Conservation (phyloP, 73 alveolate genomes). For the Blepharisma japonicum region DNA sequence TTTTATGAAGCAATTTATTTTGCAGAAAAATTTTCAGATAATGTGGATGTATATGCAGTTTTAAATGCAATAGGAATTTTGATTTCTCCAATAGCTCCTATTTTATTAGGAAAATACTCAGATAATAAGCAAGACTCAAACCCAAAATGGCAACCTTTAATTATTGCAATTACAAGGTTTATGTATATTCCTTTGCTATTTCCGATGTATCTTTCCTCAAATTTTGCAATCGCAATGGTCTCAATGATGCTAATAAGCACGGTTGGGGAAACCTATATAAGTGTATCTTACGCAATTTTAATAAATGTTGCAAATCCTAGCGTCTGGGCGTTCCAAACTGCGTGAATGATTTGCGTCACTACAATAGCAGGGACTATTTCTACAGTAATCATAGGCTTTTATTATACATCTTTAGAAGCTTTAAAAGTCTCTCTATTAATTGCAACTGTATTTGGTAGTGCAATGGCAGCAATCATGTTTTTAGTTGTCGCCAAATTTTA, state of each 20-base stretch:
- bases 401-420: neutral
- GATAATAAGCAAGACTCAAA: too few relatives aligned
- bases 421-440: neutral
- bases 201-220: neutral
- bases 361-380: neutral
- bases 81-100: neutral
- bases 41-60: neutral
- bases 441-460: neutral
- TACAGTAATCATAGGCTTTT: neutral
- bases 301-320: neutral
- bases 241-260: neutral
- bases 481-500: neutral
- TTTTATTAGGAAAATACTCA: neutral
- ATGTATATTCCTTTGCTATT: too few relatives aligned
- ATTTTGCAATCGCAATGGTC: constrained; percentile 20
- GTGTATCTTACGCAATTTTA: neutral
- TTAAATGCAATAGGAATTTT: neutral
- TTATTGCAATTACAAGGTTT: too few relatives aligned
- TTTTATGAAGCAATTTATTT: constrained; percentile 8
- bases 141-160: too few relatives aligned
- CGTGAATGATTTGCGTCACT: constrained; percentile 15
- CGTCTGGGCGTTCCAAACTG: constrained; percentile 13
- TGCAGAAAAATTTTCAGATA: constrained; percentile 13
- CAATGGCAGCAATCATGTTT: neutral
- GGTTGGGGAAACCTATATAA: neutral